These are phyloP conservation scores for Echinosophora koreensis DNA, from an alignment of 306 rosid genomes.

Conservation along the genomic window DNA sequence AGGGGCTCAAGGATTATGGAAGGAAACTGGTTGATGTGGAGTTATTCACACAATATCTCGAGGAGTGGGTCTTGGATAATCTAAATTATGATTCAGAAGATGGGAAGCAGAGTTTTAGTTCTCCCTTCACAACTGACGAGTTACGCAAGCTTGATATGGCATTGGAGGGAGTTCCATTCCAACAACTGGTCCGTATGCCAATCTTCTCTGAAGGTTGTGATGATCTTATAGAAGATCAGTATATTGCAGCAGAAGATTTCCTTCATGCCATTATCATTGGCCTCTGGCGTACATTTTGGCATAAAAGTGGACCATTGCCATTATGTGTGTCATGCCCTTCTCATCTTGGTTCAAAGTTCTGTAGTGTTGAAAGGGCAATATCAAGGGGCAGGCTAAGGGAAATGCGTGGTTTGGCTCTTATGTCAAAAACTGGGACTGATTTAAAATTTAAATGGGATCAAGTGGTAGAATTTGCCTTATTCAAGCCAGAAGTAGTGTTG, in stretches of 20 bases:
- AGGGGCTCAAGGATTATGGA: slow-evolving; percentile 78
- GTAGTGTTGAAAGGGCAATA: slow-evolving; percentile 76
- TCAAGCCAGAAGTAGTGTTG: slow-evolving; percentile 69
- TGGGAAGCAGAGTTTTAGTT: slow-evolving; percentile 59
- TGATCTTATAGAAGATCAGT: slow-evolving; percentile 72
- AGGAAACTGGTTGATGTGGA: slow-evolving; percentile 76
- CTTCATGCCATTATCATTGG: slow-evolving; percentile 78
- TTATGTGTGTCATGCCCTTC: slow-evolving; percentile 81
- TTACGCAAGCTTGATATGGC: slow-evolving; percentile 88
- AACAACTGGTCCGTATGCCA: slow-evolving; percentile 91
- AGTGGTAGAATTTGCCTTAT: slow-evolving; percentile 72
- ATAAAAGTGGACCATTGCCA: slow-evolving; percentile 78
- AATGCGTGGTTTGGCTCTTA: slow-evolving; percentile 74
- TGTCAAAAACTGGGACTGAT: slow-evolving; percentile 67
- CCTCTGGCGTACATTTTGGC: slow-evolving; percentile 96
- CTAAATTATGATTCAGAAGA: slow-evolving; percentile 57
- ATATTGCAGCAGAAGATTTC: slow-evolving; percentile 86
- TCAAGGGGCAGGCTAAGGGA: slow-evolving; percentile 79
- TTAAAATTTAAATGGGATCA: slow-evolving; percentile 82
- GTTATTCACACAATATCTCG: slow-evolving; percentile 65
- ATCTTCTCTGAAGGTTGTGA: slow-evolving; percentile 50
- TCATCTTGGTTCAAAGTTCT: slow-evolving; percentile 79
- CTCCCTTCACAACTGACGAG: slow-evolving; percentile 78
- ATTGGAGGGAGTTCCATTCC: slow-evolving; percentile 82
- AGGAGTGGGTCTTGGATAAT: slow-evolving; percentile 83